phyloP scores from a whole-genome alignment of 305 asterid genomes.

The Caryopteris hybrid region DNA sequence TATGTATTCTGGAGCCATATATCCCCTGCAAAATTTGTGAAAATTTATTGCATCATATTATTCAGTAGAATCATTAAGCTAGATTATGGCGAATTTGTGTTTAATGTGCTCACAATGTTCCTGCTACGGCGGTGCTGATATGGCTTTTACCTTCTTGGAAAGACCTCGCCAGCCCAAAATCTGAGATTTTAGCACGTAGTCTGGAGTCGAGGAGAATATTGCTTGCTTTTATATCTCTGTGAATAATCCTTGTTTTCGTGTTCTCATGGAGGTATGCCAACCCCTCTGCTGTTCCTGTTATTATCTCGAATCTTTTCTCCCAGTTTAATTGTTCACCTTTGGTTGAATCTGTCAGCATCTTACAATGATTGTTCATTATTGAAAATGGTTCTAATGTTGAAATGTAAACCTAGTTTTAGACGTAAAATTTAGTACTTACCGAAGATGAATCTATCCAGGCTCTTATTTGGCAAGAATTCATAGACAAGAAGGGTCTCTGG shows the following conservation, averaged over 20 bases:
- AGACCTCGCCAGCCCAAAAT: conserved; percentile 87
- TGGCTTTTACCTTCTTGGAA: conserved; percentile 82
- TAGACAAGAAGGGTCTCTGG: conserved; percentile 88
- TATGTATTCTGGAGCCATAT: conserved; percentile 93
- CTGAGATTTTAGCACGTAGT: conserved; percentile 70
- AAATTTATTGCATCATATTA: not conserved
- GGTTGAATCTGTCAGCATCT: conserved; percentile 42
- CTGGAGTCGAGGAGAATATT: conserved; percentile 70
- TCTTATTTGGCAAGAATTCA: conserved; percentile 62
- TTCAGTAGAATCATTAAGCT: not conserved
- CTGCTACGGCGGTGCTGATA: conserved; percentile 87
- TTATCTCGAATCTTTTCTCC: conserved; percentile 72
- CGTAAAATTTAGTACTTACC: conserved; percentile 42
- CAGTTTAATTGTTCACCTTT: conserved; percentile 63
- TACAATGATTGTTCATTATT: not conserved
- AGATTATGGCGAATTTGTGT: not conserved
- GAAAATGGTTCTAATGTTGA: not conserved
- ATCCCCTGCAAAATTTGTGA: conserved; percentile 52
- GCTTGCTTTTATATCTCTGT: conserved; percentile 83
- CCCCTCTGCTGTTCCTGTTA: conserved; percentile 71
- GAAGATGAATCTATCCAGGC: conserved; percentile 71
- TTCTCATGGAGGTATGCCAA: conserved; percentile 84
- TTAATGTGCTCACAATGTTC: conserved; percentile 64
- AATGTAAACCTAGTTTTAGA: not conserved
- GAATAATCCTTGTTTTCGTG: conserved; percentile 57